Conservation (phyloP, 306 rosid species). For the Oemleria cerasiformis region DNA sequence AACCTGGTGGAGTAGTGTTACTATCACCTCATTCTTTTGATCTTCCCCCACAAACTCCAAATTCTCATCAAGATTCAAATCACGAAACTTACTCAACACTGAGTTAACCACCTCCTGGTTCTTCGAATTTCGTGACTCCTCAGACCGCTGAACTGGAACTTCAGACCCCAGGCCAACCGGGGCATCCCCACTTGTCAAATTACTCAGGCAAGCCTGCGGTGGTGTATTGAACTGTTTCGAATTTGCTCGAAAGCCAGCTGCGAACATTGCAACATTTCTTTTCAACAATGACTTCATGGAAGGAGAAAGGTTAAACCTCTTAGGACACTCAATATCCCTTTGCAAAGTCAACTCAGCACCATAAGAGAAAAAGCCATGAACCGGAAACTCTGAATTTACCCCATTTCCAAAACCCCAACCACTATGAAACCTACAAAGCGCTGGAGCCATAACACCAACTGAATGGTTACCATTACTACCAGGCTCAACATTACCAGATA, state of each 20-base stretch:
- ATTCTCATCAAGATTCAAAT: constrained; percentile 82
- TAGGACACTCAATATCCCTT: constrained; percentile 80
- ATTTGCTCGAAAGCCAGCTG: constrained; percentile 95
- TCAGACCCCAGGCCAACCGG: constrained; percentile 41
- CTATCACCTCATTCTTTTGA: constrained; percentile 84
- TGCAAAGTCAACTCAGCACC: constrained; percentile 53
- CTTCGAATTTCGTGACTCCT: constrained; percentile 45
- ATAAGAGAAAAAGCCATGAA: constrained; percentile 47
- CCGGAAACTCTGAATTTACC: constrained; percentile 55
- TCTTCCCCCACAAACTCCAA: constrained; percentile 74
- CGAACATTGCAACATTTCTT: constrained; percentile 85
- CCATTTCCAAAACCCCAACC: constrained; percentile 92
- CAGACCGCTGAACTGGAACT: constrained; percentile 40
- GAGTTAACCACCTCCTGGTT: constrained; percentile 70
- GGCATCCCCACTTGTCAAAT: constrained; percentile 39
- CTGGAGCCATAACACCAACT: constrained; percentile 52
- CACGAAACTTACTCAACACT: constrained; percentile 77
- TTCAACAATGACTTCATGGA: constrained; percentile 75
- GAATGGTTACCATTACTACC: constrained; percentile 39
- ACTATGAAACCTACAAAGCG: constrained; percentile 79
- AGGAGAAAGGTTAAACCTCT: constrained; percentile 90
- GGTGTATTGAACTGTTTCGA: constrained; percentile 52
- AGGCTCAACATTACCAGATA: constrained; percentile 35
- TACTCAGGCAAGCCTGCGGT: constrained; percentile 28
- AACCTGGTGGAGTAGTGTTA: constrained; percentile 66